Conservation (phyloP, 2,329 filamentous ascomycete species). For the Claviceps quebecensis region DNA sequence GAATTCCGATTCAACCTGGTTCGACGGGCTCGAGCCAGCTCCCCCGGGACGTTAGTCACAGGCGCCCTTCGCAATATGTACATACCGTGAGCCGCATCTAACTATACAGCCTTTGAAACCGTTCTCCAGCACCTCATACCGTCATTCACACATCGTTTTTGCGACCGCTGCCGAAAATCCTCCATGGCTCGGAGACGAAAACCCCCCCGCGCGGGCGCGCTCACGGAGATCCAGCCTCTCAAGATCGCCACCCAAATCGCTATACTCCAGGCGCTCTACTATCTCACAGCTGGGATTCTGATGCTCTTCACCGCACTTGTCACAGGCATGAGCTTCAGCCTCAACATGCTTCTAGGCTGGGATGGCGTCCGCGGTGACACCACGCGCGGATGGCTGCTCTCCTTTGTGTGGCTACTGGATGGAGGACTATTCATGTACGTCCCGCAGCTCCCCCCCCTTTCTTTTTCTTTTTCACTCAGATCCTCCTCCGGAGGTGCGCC, state of each 20-base stretch:
- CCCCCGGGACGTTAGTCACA: too few species aligned
- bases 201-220: slow-evolving; percentile 44
- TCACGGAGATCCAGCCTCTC: slow-evolving; percentile 46
- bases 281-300: slow-evolving; percentile 34
- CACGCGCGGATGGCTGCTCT: slow-evolving; percentile 46
- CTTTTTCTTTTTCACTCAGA: background rate
- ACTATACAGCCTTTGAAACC: too few species aligned
- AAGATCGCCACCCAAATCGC: slow-evolving; percentile 46
- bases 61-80: too few species aligned
- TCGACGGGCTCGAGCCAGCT: too few species aligned
- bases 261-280: slow-evolving; percentile 42
- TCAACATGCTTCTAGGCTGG: slow-evolving; percentile 45
- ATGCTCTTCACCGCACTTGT: slow-evolving; percentile 46
- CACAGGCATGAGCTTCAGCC: slow-evolving; percentile 38
- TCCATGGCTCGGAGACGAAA: slow-evolving; percentile 42
- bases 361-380: slow-evolving; percentile 44
- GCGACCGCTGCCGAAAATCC: background rate
- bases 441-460: background rate
- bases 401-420: slow-evolving; percentile 42
- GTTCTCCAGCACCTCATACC: background rate
- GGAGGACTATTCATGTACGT: slow-evolving; percentile 39
- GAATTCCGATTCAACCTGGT: too few species aligned
- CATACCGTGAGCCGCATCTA: too few species aligned
- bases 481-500: too few species aligned
- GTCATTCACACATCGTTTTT: background rate